Conservation (phyloP, 441 rosid species). For the Gossypium davidsonii region DNA sequence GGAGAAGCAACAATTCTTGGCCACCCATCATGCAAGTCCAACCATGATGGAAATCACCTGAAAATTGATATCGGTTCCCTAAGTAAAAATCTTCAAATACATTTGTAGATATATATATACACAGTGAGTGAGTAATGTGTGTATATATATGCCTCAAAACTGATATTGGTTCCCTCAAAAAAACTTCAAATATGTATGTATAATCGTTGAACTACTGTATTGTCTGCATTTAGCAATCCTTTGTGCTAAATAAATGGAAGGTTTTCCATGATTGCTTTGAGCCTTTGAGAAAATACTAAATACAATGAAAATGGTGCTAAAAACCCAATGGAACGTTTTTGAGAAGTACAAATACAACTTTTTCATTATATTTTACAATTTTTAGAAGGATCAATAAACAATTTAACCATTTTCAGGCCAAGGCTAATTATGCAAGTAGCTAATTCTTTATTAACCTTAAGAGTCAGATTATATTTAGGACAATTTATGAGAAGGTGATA, state of each 20-base stretch:
- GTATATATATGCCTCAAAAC: not conserved
- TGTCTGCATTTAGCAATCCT: not conserved
- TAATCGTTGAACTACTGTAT: not conserved
- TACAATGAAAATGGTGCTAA: too few relatives aligned
- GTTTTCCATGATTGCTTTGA: not conserved
- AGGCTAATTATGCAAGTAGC: not conserved
- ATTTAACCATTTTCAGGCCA: too few relatives aligned
- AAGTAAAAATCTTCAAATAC: not conserved
- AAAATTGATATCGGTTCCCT: constrained; percentile 7
- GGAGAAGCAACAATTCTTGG: constrained; percentile 56
- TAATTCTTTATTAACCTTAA: not conserved
- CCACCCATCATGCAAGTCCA: constrained; percentile 34
- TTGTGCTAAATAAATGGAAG: not conserved
- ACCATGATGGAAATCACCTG: not conserved
- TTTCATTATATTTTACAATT: too few relatives aligned
- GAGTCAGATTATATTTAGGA: not conserved
- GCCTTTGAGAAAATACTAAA: not conserved
- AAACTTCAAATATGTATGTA: not conserved
- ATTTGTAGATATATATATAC: too few relatives aligned
- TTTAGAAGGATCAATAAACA: too few relatives aligned
- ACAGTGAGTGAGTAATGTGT: too few relatives aligned
- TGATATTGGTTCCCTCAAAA: constrained; percentile 1
- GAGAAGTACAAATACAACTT: too few relatives aligned
- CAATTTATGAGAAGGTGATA: not conserved
- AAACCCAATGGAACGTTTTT: too few relatives aligned